phyloP scores from a whole-genome alignment of 768 basidiomycete species.

The Gloeopeniophorella convolvens region DNA sequence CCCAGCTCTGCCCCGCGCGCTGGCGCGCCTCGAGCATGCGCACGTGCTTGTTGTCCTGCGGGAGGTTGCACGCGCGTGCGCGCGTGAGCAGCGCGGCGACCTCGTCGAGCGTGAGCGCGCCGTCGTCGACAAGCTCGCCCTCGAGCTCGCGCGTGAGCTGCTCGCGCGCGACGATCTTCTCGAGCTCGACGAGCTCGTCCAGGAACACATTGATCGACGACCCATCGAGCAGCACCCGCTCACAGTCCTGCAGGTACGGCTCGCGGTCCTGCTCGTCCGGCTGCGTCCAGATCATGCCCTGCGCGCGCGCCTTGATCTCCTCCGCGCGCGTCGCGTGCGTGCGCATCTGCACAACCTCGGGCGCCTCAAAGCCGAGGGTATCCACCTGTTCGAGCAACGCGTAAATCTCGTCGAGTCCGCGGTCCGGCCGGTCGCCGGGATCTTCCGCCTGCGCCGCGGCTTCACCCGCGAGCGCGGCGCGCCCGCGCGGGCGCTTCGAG shows the following conservation, averaged over 20 bases:
- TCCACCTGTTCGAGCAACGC: constrained; percentile 66
- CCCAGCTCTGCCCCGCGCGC: constrained; percentile 71
- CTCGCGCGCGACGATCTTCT: constrained; percentile 75
- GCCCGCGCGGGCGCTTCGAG: constrained; percentile 50
- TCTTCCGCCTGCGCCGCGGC: constrained; percentile 42
- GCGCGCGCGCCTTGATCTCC: constrained; percentile 52
- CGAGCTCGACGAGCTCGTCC: constrained; percentile 70
- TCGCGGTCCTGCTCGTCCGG: constrained; percentile 42
- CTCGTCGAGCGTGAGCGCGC: constrained; percentile 64
- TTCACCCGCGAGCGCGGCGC: constrained; percentile 32
- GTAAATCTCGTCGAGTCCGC: constrained; percentile 64
- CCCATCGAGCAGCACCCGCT: constrained; percentile 59
- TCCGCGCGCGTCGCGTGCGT: constrained; percentile 57
- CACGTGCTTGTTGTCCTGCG: constrained; percentile 58
- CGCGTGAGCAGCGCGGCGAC: constrained; percentile 66
- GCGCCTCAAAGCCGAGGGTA: constrained; percentile 75
- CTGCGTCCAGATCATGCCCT: constrained; percentile 41
- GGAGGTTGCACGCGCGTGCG: constrained; percentile 60
- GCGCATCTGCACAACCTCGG: constrained; percentile 58
- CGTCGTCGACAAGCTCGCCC: constrained; percentile 58
- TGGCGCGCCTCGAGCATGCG: constrained; percentile 57
- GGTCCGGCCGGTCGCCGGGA: constrained; percentile 62
- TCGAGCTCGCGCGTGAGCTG: constrained; percentile 72
- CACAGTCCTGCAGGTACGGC: constrained; percentile 61
- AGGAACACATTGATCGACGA: constrained; percentile 78